These are phyloP conservation scores for Phenoliferia sp. DNA, from an alignment of 1,284 basidiomycete species.

Conservation along the genomic window DNA sequence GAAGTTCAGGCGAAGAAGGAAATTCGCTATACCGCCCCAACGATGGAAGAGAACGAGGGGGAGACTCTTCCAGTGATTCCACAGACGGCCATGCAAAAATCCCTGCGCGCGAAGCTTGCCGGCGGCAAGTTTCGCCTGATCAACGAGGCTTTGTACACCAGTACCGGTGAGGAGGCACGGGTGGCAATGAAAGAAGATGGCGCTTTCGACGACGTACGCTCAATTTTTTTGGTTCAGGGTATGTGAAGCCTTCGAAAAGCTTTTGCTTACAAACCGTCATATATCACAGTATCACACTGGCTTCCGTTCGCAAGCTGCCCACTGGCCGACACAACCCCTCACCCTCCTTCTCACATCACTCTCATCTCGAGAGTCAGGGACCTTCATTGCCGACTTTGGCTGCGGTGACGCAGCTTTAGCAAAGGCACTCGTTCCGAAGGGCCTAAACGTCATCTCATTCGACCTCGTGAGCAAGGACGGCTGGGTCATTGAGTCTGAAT, in stretches of 20 bases:
- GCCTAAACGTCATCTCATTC: constrained; percentile 33
- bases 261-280: neutral
- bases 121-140: constrained; percentile 38
- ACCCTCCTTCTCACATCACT: constrained; percentile 64
- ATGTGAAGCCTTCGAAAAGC: neutral
- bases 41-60: neutral
- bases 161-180: constrained; percentile 62
- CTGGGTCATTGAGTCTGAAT: constrained; percentile 37
- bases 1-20: neutral
- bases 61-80: neutral
- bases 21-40: constrained; percentile 4
- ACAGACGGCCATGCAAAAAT: constrained; percentile 23
- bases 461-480: constrained; percentile 33
- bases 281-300: constrained; percentile 75
- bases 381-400: constrained; percentile 85
- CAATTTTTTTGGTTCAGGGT: neutral
- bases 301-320: constrained; percentile 75
- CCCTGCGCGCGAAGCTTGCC: constrained; percentile 34
- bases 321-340: constrained; percentile 88
- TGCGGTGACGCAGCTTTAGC: constrained; percentile 93
- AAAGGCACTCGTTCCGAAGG: constrained; percentile 50
- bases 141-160: constrained; percentile 39
- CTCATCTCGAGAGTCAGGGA: constrained; percentile 52
- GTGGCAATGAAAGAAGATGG: constrained; percentile 74
- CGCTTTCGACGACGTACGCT: constrained; percentile 66